A percentile compares a stretch with the other conserved stretches of the same genome.
These are phyloP conservation scores for Guadua angustifolia DNA, from an alignment of 176 grass and related monocot species.

Conservation along the genomic window DNA sequence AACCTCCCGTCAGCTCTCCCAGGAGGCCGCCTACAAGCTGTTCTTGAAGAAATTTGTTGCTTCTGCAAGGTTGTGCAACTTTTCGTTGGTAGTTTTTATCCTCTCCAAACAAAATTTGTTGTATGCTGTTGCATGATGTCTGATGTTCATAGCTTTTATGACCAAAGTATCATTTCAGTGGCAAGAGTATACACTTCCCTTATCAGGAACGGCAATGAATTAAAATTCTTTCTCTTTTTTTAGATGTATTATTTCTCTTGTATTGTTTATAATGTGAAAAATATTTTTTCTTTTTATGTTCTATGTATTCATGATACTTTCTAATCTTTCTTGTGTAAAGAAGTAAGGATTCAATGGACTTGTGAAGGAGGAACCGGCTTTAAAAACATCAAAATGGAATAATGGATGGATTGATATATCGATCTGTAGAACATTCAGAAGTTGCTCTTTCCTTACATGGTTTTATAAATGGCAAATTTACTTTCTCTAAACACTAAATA, in stretches of 20 bases:
- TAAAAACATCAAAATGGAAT: neutral
- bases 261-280: neutral
- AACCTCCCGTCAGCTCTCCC: slow-evolving; percentile 79
- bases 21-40: slow-evolving; percentile 75
- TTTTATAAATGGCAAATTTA: slow-evolving; percentile 11
- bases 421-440: neutral
- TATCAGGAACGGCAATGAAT: neutral
- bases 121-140: neutral
- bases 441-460: slow-evolving; percentile 6
- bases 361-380: neutral
- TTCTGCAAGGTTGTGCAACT: slow-evolving; percentile 67
- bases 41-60: slow-evolving; percentile 88
- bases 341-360: neutral
- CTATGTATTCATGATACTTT: slow-evolving; percentile 2
- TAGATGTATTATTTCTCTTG: neutral
- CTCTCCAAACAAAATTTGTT: slow-evolving; percentile 1
- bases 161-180: neutral
- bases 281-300: neutral
- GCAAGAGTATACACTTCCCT: neutral
- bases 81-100: slow-evolving; percentile 3
- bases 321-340: neutral
- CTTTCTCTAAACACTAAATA: slow-evolving; percentile 2
- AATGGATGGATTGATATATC: neutral
- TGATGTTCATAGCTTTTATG: neutral
- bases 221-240: slow-evolving; percentile 16